Evolutionary conservation across 306 rosid species (phyloP), one percentile per base, ranked within the genome.

Genomic region (Cucurbita moschata): DNA sequence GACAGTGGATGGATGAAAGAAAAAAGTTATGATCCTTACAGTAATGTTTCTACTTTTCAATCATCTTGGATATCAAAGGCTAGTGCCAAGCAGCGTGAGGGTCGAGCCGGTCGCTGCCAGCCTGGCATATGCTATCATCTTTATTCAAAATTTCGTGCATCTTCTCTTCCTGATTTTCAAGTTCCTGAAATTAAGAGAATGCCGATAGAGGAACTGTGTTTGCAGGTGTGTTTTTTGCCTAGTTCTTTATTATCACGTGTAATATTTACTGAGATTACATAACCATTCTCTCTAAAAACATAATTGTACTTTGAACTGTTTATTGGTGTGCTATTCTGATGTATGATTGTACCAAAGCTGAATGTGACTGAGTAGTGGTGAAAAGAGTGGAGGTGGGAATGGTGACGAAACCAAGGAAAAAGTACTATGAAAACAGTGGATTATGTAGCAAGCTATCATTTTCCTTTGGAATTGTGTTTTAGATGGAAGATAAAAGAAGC

Each of bases 101-200:
- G 99, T 35, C 97, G 96, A 75, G 97, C 97, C 7, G 99, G 99
- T 76, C 96, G 99, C 55, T 94, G 99, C 86, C 96, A 89, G 83
- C 92, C 97, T 68, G 99, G 99, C 61, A 83, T 91, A 58, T 89
- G 99, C 81, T 94, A 94, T 84, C 96, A 94, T 88, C 85, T 94
- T 71, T 94, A 80, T 77, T 89, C 97, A 37, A 89, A 77, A 75
- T 9, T 50, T 72, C 87, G 88, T 51, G 96, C 92, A 44, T 82
- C 82, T 81, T 73, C 96, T 54, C 79, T 91, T 73, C 91, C 87
- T 23, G 88, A 94, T 49, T 94, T 81, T 78, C 99, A 86, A 81
- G 81, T 88, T 85, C 99, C 99, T 59, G 99, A 94, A 87, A 82
- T 94, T 64, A 88, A 76, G 90, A 91, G 99, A 86, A 88, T 89